A percentile compares a stretch with the other conserved stretches of the same genome.
Conservation (phyloP, 768 basidiomycete genomes). For the Hygrophoropsis aurantiaca region DNA sequence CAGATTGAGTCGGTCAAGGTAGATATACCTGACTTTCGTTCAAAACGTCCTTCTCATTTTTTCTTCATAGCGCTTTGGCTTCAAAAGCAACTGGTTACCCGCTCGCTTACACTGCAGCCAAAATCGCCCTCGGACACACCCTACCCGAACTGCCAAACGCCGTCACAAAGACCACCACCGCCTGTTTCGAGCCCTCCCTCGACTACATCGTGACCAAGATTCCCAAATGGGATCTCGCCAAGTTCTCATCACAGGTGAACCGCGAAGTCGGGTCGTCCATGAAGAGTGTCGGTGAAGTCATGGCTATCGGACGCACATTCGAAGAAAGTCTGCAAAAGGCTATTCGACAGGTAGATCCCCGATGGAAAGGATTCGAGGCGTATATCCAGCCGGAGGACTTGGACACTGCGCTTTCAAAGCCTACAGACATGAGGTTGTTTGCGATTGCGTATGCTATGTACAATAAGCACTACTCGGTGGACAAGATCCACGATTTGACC, state of each 20-base stretch:
- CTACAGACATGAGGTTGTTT: constrained; percentile 95
- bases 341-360: constrained; percentile 94
- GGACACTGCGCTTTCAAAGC: constrained; percentile 72
- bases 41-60: constrained; percentile 11
- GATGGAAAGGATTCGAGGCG: constrained; percentile 97
- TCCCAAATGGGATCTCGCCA: constrained; percentile 99
- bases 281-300: constrained; percentile 99
- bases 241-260: constrained; percentile 92
- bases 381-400: constrained; percentile 86
- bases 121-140: constrained; percentile 96
- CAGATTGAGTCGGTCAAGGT: constrained; percentile 73
- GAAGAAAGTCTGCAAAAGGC: constrained; percentile 99
- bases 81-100: constrained; percentile 99
- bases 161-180: constrained; percentile 98
- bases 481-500: constrained; percentile 87
- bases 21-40: constrained; percentile 36
- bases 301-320: constrained; percentile 99
- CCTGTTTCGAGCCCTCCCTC: constrained; percentile 97
- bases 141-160: constrained; percentile 98
- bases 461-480: constrained; percentile 87
- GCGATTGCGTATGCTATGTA: constrained; percentile 98
- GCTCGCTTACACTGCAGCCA: constrained; percentile 97
- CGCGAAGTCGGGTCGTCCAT: constrained; percentile 95
- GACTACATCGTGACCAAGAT: constrained; percentile 99
- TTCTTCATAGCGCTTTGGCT: constrained; percentile 74